phyloP scores from a whole-genome alignment of 768 basidiomycete genomes.

The Leccinum ochraceum region DNA sequence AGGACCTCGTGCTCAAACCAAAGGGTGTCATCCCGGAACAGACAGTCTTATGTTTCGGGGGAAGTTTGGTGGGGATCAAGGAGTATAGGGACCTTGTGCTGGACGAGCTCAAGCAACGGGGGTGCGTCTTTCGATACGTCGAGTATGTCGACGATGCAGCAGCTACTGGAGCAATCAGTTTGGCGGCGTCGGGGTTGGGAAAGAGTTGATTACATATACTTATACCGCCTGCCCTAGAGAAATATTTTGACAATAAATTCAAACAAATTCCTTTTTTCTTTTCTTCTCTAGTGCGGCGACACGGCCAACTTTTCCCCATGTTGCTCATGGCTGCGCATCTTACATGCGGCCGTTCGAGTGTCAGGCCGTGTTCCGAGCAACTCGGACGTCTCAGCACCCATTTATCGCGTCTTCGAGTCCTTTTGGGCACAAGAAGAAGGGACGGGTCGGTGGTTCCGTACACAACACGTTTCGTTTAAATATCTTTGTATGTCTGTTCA shows the following conservation, averaged over 20 bases:
- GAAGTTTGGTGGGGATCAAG: slow-evolving; percentile 69
- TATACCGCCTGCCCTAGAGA: slow-evolving; percentile 20
- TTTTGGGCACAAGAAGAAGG: slow-evolving; percentile 40
- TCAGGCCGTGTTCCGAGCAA: slow-evolving; percentile 81
- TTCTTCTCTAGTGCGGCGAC: slow-evolving; percentile 72
- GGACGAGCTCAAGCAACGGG: background rate
- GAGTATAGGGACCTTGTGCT: slow-evolving; percentile 56
- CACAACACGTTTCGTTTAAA: slow-evolving; percentile 18
- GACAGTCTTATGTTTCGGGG: slow-evolving; percentile 73
- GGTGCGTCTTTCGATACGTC: too few relatives aligned
- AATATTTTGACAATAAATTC: slow-evolving; percentile 13
- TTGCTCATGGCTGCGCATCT: slow-evolving; percentile 77
- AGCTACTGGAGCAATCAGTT: too few relatives aligned
- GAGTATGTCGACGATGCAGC: too few relatives aligned
- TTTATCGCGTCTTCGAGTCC: slow-evolving; percentile 47
- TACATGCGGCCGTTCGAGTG: slow-evolving; percentile 83
- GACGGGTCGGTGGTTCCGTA: slow-evolving; percentile 80
- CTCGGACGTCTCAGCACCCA: slow-evolving; percentile 83
- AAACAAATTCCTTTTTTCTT: background rate
- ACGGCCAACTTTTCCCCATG: slow-evolving; percentile 81
- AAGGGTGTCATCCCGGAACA: slow-evolving; percentile 51
- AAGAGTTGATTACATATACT: background rate
- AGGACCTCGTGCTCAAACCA: slow-evolving; percentile 33
- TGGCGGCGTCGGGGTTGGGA: too few relatives aligned
- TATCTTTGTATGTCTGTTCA: too few relatives aligned